These are phyloP conservation scores for Blastocystis sp. DNA, from an alignment of 352 stramenopile genomes.

Conservation along the genomic window DNA sequence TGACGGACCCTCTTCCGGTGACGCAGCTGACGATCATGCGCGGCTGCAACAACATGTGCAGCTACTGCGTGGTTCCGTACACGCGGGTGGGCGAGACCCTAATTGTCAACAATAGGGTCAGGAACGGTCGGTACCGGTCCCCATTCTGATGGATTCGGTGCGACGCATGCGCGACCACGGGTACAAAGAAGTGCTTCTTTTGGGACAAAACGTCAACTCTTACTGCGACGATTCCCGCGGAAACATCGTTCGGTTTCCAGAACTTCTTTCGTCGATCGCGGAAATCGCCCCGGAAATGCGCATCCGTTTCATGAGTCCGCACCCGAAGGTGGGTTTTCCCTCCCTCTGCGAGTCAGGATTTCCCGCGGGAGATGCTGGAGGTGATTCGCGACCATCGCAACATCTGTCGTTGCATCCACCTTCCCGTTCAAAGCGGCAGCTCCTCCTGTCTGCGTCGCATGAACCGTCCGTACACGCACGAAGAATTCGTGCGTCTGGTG, in stretches of 20 bases:
- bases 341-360: slow-evolving; percentile 75
- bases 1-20: slow-evolving; percentile 72
- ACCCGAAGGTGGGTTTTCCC: slow-evolving; percentile 67
- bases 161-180: slow-evolving; percentile 71
- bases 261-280: slow-evolving; percentile 85
- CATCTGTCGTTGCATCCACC: slow-evolving; percentile 91
- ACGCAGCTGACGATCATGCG: slow-evolving; percentile 88
- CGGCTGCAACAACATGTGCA: slow-evolving; percentile 99
- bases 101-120: slow-evolving; percentile 64
- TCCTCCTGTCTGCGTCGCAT: slow-evolving; percentile 78
- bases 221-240: slow-evolving; percentile 79
- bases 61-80: slow-evolving; percentile 98
- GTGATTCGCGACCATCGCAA: slow-evolving; percentile 78
- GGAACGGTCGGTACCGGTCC: slow-evolving; percentile 77
- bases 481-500: slow-evolving; percentile 89
- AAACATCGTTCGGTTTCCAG: slow-evolving; percentile 85
- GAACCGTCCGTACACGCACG: slow-evolving; percentile 85
- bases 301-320: slow-evolving; percentile 95
- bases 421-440: slow-evolving; percentile 90
- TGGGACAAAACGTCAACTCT: slow-evolving; percentile 99
- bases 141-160: slow-evolving; percentile 86
- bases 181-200: slow-evolving; percentile 90
- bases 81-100: slow-evolving; percentile 66
- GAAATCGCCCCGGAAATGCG: slow-evolving; percentile 82
- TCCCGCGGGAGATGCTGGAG: slow-evolving; percentile 68